A percentile compares a stretch with the other conserved stretches of the same genome.
These are phyloP conservation scores for barley (Hordeum vulgare) DNA, from an alignment of 176 grass and related monocot species.

Conservation along the genomic window DNA sequence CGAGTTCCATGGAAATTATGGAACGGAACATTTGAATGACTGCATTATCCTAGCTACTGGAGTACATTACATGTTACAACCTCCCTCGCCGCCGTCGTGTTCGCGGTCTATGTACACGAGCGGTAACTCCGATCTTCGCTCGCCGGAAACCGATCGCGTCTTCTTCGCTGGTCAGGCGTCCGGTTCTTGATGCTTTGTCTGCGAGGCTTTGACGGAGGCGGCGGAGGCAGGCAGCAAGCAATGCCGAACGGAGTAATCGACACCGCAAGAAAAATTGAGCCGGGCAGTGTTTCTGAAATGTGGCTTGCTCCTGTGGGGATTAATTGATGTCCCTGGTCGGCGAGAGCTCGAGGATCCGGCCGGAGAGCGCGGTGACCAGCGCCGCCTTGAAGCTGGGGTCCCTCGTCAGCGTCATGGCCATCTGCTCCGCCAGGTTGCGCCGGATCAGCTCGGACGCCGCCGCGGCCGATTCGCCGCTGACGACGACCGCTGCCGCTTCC, in stretches of 20 bases:
- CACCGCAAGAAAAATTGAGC: not conserved
- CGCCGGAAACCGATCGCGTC: not conserved
- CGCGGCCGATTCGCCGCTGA: not conserved
- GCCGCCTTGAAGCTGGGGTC: slow-evolving; percentile 78
- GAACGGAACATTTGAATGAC: not conserved
- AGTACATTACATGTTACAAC: not conserved
- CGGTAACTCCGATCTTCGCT: not conserved
- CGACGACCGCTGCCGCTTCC: not conserved
- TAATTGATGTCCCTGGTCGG: slow-evolving; percentile 29
- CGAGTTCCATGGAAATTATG: not conserved
- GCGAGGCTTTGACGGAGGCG: not conserved
- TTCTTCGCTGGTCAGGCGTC: not conserved
- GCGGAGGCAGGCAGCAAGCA: not conserved
- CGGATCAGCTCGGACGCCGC: slow-evolving; percentile 27
- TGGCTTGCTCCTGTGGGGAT: not conserved
- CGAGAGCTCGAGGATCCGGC: slow-evolving; percentile 53
- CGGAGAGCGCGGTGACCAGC: slow-evolving; percentile 64
- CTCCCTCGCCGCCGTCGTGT: not conserved
- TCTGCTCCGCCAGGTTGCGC: slow-evolving; percentile 59
- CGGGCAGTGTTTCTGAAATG: not conserved
- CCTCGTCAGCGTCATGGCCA: slow-evolving; percentile 73
- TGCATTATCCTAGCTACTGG: not conserved
- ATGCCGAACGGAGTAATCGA: not conserved
- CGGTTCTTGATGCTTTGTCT: not conserved
- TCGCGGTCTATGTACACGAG: not conserved